Conservation (phyloP, 139 green algal genomes). For the Tetratostichococcus sp. region DNA sequence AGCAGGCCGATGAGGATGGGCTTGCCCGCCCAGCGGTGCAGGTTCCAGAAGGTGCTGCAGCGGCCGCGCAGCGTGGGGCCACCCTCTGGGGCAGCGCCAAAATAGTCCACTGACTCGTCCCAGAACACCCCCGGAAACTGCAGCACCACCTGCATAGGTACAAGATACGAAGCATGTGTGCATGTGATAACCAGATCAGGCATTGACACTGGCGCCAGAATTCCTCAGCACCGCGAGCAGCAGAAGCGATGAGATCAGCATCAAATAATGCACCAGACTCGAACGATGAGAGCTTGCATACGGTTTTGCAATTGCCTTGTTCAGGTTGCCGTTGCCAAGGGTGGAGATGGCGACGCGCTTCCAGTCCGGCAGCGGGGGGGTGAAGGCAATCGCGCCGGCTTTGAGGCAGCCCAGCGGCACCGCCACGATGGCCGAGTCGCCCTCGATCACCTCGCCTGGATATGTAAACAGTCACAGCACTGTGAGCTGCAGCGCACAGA, state of each 20-base stretch:
- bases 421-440: constrained; percentile 62
- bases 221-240: no score
- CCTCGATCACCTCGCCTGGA: constrained; percentile 34
- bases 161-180: background rate
- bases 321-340: constrained; percentile 78
- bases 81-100: constrained; percentile 53
- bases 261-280: background rate
- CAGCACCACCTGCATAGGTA: constrained; percentile 50
- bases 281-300: background rate
- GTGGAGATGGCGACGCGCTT: constrained; percentile 64
- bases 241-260: no score
- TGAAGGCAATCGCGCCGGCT: constrained; percentile 55
- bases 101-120: constrained; percentile 70
- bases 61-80: constrained; percentile 37
- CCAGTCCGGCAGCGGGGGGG: constrained; percentile 62
- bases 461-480: no score
- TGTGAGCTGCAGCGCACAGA: no score
- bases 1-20: constrained; percentile 52
- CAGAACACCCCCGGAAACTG: constrained; percentile 82
- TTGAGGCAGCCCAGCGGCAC: constrained; percentile 72
- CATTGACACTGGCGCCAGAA: no score
- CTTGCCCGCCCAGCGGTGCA: constrained; percentile 42
- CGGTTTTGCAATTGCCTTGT: constrained; percentile 56
- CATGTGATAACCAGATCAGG: background rate
- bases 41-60: constrained; percentile 88